These are phyloP conservation scores for Meira nashicola DNA, from an alignment of 1,284 basidiomycete genomes.

Conservation along the genomic window DNA sequence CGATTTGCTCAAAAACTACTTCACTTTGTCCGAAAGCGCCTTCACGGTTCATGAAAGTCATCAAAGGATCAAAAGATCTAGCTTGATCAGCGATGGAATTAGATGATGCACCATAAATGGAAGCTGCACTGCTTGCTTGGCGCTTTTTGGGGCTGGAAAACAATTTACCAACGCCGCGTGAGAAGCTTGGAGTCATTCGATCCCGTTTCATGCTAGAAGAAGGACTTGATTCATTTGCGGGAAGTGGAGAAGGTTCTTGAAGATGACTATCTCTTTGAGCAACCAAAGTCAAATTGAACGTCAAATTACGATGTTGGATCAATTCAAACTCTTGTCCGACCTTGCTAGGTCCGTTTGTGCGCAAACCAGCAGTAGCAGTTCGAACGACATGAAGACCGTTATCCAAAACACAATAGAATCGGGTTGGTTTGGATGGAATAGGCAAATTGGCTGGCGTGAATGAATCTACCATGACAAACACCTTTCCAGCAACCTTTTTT, in stretches of 20 bases:
- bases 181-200: slow-evolving; percentile 29
- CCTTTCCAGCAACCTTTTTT: slow-evolving; percentile 78
- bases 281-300: slow-evolving; percentile 48
- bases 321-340: slow-evolving; percentile 88
- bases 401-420: slow-evolving; percentile 83
- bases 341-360: slow-evolving; percentile 60
- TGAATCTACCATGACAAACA: slow-evolving; percentile 69
- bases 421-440: slow-evolving; percentile 59
- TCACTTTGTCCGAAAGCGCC: slow-evolving; percentile 42
- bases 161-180: slow-evolving; percentile 35
- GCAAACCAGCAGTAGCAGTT: slow-evolving; percentile 71
- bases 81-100: background rate
- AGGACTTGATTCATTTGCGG: slow-evolving; percentile 10
- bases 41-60: slow-evolving; percentile 40
- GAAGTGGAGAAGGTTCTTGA: slow-evolving; percentile 17
- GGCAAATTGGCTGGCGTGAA: slow-evolving; percentile 43
- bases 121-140: slow-evolving; percentile 7
- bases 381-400: slow-evolving; percentile 96
- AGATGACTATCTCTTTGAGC: slow-evolving; percentile 41
- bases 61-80: slow-evolving; percentile 26
- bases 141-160: slow-evolving; percentile 45
- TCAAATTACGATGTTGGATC: slow-evolving; percentile 49
- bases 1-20: slow-evolving; percentile 41
- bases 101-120: slow-evolving; percentile 1
- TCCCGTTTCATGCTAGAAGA: slow-evolving; percentile 22